Conservation (phyloP, 495 filamentous ascomycete species). For the Saxophila tyrrhenica region DNA sequence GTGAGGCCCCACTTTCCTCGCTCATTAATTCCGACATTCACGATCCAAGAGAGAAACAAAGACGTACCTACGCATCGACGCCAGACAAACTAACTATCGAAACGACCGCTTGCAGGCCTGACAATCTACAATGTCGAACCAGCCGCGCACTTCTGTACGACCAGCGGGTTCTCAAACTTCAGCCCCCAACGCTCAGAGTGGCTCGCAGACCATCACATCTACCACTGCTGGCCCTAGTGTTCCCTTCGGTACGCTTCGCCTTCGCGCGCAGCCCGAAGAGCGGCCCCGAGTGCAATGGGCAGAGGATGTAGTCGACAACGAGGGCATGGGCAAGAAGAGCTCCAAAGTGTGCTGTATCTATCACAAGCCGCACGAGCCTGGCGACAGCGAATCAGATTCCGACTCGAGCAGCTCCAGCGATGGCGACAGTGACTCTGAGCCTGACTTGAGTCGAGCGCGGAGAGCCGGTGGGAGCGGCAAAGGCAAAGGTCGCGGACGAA, state of each 20-base stretch:
- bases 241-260: slow-evolving; percentile 23
- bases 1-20: no score
- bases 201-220: slow-evolving; percentile 6
- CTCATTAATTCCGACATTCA: no score
- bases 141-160: not conserved
- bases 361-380: slow-evolving; percentile 69
- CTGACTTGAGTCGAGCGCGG: slow-evolving; percentile 39
- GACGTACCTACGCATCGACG: no score
- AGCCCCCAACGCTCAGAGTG: slow-evolving; percentile 1
- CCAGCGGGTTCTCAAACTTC: not conserved
- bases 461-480: slow-evolving; percentile 20
- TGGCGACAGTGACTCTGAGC: slow-evolving; percentile 38
- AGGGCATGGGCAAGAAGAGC: slow-evolving; percentile 84
- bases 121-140: not conserved
- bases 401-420: slow-evolving; percentile 52
- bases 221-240: not conserved
- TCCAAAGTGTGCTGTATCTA: slow-evolving; percentile 99
- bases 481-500: slow-evolving; percentile 6
- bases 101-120: no score
- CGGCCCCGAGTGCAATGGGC: slow-evolving; percentile 64
- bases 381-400: slow-evolving; percentile 60
- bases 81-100: no score
- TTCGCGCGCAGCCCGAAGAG: slow-evolving; percentile 25
- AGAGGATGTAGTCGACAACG: slow-evolving; percentile 89
- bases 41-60: no score